Evolutionary conservation across 2,329 filamentous ascomycete species (phyloP).

Genomic region (Botrytis deweyae): DNA sequence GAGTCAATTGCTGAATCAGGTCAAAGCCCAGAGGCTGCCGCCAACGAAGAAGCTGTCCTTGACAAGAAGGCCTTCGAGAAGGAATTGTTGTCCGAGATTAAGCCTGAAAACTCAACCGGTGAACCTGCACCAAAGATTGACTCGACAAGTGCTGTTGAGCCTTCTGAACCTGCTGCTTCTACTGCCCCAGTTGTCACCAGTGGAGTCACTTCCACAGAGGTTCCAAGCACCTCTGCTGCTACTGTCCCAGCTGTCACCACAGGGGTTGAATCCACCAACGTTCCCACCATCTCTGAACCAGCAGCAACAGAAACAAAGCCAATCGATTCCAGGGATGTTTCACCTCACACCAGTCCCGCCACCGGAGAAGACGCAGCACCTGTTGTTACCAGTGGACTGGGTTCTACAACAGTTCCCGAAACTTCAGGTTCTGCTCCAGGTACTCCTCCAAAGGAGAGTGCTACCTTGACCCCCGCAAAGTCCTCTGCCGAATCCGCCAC

Average conservation of each 20-base stretch:
- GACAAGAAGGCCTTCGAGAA: conserved; percentile 75
- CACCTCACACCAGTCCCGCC: conserved; percentile 31
- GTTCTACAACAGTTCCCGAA: conserved; percentile 27
- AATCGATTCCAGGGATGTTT: conserved; percentile 32
- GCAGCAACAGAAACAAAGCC: conserved; percentile 1
- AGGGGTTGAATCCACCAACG: background rate
- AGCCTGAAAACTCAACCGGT: conserved; percentile 41
- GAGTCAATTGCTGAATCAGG: conserved; percentile 58
- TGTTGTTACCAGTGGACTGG: conserved; percentile 34
- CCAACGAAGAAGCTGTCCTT: conserved; percentile 64
- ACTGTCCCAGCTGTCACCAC: conserved; percentile 1
- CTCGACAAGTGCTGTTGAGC: conserved; percentile 43
- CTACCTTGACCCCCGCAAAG: conserved; percentile 30
- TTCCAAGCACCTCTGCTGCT: background rate
- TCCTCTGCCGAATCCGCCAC: conserved; percentile 32
- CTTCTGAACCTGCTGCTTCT: conserved; percentile 25
- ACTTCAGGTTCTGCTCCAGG: conserved; percentile 26
- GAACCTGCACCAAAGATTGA: conserved; percentile 33
- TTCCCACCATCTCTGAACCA: background rate
- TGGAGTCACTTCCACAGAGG: conserved; percentile 5
- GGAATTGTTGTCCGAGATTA: conserved; percentile 68
- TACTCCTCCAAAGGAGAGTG: conserved; percentile 28
- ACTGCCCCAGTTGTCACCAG: conserved; percentile 13
- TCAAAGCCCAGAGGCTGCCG: conserved; percentile 67
- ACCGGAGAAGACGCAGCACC: conserved; percentile 30